Conservation (phyloP, 2,329 filamentous ascomycete genomes). For the Aspergillus latus region DNA sequence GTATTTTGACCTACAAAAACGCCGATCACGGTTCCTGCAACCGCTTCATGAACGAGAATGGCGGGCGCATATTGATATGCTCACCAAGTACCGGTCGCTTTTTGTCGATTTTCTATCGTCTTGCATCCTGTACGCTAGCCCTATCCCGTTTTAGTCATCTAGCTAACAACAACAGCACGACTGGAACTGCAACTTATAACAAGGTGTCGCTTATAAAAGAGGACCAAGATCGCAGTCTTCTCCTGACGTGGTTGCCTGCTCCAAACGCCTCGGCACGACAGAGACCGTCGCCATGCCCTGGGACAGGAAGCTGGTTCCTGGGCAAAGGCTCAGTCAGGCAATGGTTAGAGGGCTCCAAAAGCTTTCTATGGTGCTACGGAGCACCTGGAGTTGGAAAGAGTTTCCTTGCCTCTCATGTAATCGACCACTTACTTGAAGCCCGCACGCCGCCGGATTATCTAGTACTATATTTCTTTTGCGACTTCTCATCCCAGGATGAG, state of each 20-base stretch:
- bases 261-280: background rate
- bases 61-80: conserved; percentile 3
- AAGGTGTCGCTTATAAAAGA: background rate
- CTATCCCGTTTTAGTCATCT: background rate
- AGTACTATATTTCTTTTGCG: conserved; percentile 11
- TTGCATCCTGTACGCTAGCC: background rate
- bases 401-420: background rate
- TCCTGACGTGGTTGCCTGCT: background rate
- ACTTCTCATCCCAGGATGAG: conserved; percentile 8
- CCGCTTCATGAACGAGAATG: conserved; percentile 13
- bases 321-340: background rate
- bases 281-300: conserved; percentile 1
- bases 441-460: background rate
- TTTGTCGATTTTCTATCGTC: conserved; percentile 10
- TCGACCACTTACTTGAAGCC: background rate
- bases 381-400: conserved; percentile 9
- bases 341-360: background rate
- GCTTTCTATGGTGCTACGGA: conserved; percentile 12
- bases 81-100: background rate
- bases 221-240: conserved; percentile 2
- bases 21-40: background rate
- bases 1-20: conserved; percentile 4
- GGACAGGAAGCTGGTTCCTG: conserved; percentile 8
- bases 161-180: background rate
- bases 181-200: conserved; percentile 1